Base-by-base conservation (phyloP, 495 filamentous ascomycete genomes). In the Podospora pseudopauciseta region DNA sequence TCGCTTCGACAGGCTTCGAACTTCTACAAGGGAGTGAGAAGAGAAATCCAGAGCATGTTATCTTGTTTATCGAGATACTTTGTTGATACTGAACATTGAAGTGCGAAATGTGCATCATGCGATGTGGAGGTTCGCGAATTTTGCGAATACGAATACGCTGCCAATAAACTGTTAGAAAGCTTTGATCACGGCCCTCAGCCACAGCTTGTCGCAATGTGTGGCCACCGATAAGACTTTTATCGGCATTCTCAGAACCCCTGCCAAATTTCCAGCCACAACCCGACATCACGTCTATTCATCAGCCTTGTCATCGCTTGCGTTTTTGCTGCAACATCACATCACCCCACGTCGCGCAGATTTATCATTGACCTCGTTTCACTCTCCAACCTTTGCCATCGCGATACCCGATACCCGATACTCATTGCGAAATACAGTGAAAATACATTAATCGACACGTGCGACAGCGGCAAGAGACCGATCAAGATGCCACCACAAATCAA, bases 401-500 rank as follows among this genome's bases (percentile, higher is more conserved):
- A 60, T 27, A 34, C 53, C 60, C 53, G 53, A 63, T 27, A 27
- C 53, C 55, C 67, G 27, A 34, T 30, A 65, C 63, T 16, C 28
- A 11, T 19, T 5, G 16, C 30, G 20, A 26, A 55, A 27, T 30
- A 28, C 26, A 54, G 2, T 11, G 39, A 49, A 49, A 5, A 6
- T 49, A 2, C 39, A 16, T 2, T 13, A 9, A 2, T 49, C 39
- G 59, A 26, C 27, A 32, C 55, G 64, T 9, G 15, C 56, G 16
- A 13, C 0, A 34, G 56, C 20, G 0, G 9, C n/a, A 11, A 60
- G 7, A 4, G 26, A 18, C 4, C 39, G 27, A 66, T 0, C 26
- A 60, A 70, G 44, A 86, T 86, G 85, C 84, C 84, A 59, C 83
- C 84, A n/a, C 84, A 86, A 69, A 87, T 97, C 78, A 99, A 99